Evolutionary conservation across 2,329 filamentous ascomycete genomes (phyloP).

Genomic region (Pseudogymnoascus sp.): DNA sequence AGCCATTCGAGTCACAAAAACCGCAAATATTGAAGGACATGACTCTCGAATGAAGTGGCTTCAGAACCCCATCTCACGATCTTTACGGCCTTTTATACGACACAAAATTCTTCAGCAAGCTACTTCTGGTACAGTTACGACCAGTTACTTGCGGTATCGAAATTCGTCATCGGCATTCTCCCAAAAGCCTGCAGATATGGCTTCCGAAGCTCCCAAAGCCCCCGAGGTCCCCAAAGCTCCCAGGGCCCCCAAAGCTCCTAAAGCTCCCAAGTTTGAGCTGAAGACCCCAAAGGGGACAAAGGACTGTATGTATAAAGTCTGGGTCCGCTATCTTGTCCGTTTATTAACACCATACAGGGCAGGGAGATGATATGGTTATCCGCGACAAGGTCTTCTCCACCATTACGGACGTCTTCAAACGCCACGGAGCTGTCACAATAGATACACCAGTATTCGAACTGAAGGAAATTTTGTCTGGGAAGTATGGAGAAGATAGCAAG

Average conservation of each 20-base stretch:
- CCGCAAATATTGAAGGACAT: not conserved
- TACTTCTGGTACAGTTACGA: not conserved
- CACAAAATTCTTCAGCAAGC: not conserved
- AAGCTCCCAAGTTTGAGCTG: slow-evolving; percentile 52
- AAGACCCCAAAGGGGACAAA: slow-evolving; percentile 89
- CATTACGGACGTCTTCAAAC: slow-evolving; percentile 73
- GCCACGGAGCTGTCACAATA: slow-evolving; percentile 69
- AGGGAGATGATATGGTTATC: slow-evolving; percentile 68
- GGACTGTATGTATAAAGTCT: slow-evolving; percentile 51
- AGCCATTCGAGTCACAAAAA: not conserved
- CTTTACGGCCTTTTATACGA: slow-evolving; percentile 11
- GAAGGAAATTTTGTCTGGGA: slow-evolving; percentile 75
- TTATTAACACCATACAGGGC: slow-evolving; percentile 38
- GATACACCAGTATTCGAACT: slow-evolving; percentile 82
- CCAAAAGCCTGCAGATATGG: not conserved
- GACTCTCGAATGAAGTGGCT: slow-evolving; percentile 4
- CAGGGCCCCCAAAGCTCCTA: slow-evolving; percentile 26
- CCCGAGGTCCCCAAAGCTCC: not conserved
- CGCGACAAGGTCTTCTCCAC: slow-evolving; percentile 70
- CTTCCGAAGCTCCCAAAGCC: slow-evolving; percentile 5
- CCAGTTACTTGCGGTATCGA: not conserved
- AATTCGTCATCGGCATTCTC: not conserved
- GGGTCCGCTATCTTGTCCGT: not conserved
- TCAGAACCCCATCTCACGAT: not conserved
- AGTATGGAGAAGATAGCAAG: slow-evolving; percentile 88